Base-by-base conservation (phyloP, 257 asterid genomes). In the Solanum neorickii region DNA sequence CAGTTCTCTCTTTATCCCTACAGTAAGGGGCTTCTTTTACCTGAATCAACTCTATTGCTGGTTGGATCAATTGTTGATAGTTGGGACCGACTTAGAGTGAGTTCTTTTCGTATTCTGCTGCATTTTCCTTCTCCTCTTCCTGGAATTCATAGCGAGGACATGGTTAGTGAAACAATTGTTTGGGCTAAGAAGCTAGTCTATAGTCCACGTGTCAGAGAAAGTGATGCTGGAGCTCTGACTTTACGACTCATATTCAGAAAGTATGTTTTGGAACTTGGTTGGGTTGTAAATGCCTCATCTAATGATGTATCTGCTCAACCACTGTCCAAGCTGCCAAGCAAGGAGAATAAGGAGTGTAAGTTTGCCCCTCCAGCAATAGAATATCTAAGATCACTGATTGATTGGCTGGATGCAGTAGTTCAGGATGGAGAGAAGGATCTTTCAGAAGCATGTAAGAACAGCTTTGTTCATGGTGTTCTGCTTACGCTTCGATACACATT, bases 181-280 rank as follows among this genome's bases (percentile, higher is more conserved):
- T 95, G 98, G 99, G 97, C 98, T 39, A 97, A 95, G 94, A 93
- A 93, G 89, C 93, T 97, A 82, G 90, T 95, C 52, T 93, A 97
- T 90, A 95, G 98, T 87, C 98, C 99, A 87, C 99, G 99, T 49
- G 99, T 97, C 66, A 91, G 99, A 89, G 99, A 97, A 93, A 92
- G 97, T 92, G 99, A 97, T 91, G 99, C 99, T 87, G 99, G 99
- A 84, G 98, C 99, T 88, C 95, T 97, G 88, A 93, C 97, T 84
- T 89, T 95, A 74, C 94, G 98, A 60, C 98, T 97, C 88, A 89
- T 97, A 73, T 97, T 97, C 72, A 92, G 98, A 89, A 97, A 97
- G 92, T 97, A 94, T 90, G 99, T 94, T 44, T 62, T 95, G 88
- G 97, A 94, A 88, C 96, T 93, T 70, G 86, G 97, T 78, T 95